Conservation (phyloP, 257 asterid species). For the Lavandula angustifolia region DNA sequence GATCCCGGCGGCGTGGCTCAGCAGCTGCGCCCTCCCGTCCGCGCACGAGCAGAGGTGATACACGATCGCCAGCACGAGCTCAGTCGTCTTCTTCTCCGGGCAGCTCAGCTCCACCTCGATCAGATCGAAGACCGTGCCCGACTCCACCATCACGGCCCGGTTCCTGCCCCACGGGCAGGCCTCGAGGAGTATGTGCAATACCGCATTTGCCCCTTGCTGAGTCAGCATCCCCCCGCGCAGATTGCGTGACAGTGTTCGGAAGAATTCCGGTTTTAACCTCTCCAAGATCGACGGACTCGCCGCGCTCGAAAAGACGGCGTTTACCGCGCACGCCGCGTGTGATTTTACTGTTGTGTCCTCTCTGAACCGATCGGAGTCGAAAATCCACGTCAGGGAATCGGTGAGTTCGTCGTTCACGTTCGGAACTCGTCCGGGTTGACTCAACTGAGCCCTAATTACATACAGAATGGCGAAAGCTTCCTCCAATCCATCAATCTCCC, state of each 20-base stretch:
- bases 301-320: constrained; percentile 27
- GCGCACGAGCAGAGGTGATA: constrained; percentile 52
- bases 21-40: constrained; percentile 65
- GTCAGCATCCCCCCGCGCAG: background rate
- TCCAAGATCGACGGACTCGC: constrained; percentile 26
- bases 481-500: constrained; percentile 29
- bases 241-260: constrained; percentile 1
- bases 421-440: background rate
- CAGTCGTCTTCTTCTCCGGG: constrained; percentile 46
- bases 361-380: background rate
- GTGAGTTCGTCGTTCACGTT: constrained; percentile 21
- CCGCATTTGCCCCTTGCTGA: constrained; percentile 10
- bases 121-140: constrained; percentile 41
- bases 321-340: constrained; percentile 41
- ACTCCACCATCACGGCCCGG: constrained; percentile 45
- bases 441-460: constrained; percentile 15
- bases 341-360: constrained; percentile 9
- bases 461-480: constrained; percentile 42
- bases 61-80: constrained; percentile 44
- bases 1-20: constrained; percentile 56
- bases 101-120: constrained; percentile 46
- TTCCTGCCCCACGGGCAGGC: constrained; percentile 51
- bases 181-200: constrained; percentile 40
- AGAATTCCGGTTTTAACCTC: constrained; percentile 43
- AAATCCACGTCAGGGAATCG: constrained; percentile 46